Evolutionary conservation across 2,329 filamentous ascomycete species (phyloP).

Genomic region (Colletotrichum viniferum): DNA sequence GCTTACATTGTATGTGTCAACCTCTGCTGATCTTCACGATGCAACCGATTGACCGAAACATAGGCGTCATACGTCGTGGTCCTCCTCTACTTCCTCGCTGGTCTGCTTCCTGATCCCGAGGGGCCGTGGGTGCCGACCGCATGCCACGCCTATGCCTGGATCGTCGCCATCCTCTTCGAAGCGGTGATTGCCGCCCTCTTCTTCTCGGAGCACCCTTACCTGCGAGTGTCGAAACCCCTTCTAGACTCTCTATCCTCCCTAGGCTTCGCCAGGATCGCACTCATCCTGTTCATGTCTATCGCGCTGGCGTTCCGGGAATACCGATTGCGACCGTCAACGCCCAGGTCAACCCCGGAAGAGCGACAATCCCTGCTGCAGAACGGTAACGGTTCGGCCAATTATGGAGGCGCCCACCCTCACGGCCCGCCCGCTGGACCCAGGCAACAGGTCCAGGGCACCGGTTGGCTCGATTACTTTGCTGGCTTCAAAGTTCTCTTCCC

Average conservation of each 20-base stretch:
- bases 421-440: slow-evolving; percentile 7
- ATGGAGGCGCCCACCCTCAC: slow-evolving; percentile 27
- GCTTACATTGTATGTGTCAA: slow-evolving; percentile 39
- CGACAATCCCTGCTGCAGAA: slow-evolving; percentile 44
- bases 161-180: slow-evolving; percentile 37
- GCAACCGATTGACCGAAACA: background rate
- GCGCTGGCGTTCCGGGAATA: slow-evolving; percentile 34
- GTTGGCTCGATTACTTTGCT: slow-evolving; percentile 51
- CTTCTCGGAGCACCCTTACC: slow-evolving; percentile 28
- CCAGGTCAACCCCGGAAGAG: slow-evolving; percentile 36
- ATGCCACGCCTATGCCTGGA: slow-evolving; percentile 42
- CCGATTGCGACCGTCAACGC: slow-evolving; percentile 28
- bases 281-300: slow-evolving; percentile 39
- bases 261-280: slow-evolving; percentile 32
- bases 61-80: slow-evolving; percentile 45
- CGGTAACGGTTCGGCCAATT: slow-evolving; percentile 34
- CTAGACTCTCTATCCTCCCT: slow-evolving; percentile 35
- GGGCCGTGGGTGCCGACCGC: slow-evolving; percentile 45
- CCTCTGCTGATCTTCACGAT: too few relatives aligned
- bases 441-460: slow-evolving; percentile 36
- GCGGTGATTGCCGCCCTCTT: slow-evolving; percentile 40
- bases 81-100: slow-evolving; percentile 44
- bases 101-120: slow-evolving; percentile 47
- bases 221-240: slow-evolving; percentile 32
- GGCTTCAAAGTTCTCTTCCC: slow-evolving; percentile 50